Evolutionary conservation across 2,329 filamentous ascomycete genomes (phyloP).

Genomic region (Penicillium sp.): DNA sequence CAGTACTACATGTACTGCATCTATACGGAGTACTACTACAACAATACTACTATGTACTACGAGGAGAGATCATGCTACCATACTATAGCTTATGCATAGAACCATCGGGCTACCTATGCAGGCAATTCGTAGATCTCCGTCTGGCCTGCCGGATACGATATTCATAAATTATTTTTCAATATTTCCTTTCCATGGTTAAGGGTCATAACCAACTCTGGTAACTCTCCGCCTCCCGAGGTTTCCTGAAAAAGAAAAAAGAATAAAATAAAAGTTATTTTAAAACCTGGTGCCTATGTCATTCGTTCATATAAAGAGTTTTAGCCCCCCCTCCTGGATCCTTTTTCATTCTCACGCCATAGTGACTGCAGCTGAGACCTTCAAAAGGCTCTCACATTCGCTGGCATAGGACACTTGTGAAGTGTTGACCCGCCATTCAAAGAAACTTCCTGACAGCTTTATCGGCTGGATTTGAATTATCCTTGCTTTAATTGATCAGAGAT

Average conservation of each 20-base stretch:
- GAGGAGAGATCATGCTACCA: background rate
- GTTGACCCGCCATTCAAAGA: constrained; percentile 3
- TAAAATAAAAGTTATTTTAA: background rate
- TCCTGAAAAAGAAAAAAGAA: background rate
- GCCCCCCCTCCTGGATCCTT: background rate
- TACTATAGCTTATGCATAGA: background rate
- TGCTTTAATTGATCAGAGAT: constrained; percentile 5
- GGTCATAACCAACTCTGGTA: constrained; percentile 1
- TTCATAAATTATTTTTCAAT: background rate
- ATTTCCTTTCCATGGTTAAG: constrained; percentile 2
- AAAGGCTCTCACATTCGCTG: constrained; percentile 14
- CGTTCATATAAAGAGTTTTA: constrained; percentile 12
- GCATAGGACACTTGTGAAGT: background rate
- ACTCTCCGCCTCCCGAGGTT: constrained; percentile 6
- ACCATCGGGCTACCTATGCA: too few relatives aligned
- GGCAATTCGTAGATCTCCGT: constrained; percentile 2
- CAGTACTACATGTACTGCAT: background rate
- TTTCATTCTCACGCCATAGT: constrained; percentile 17
- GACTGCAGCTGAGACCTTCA: constrained; percentile 11
- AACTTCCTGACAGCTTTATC: background rate
- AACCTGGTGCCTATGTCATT: constrained; percentile 1
- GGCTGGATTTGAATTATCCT: background rate
- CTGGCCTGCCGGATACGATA: background rate
- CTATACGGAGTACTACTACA: background rate
- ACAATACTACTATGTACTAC: background rate